These are phyloP conservation scores for Sporobolomyces phaffii DNA, from an alignment of 768 basidiomycete genomes.

Conservation along the genomic window DNA sequence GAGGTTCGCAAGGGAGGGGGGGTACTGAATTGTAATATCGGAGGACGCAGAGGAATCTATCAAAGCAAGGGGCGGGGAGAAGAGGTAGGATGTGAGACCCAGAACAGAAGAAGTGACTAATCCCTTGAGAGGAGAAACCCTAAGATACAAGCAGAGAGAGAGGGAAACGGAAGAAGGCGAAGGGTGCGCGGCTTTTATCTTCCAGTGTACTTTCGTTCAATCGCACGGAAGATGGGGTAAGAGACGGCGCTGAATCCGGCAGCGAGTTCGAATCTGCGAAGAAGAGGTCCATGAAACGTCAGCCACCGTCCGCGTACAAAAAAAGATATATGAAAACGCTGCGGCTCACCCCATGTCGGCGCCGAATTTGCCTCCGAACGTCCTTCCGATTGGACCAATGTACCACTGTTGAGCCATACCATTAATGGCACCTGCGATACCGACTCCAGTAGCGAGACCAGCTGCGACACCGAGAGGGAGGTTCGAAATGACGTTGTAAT, in stretches of 20 bases:
- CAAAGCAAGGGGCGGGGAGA: too few species aligned
- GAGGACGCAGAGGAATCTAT: not conserved
- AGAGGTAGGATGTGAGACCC: too few species aligned
- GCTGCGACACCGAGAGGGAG: slow-evolving; percentile 51
- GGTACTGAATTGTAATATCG: not conserved
- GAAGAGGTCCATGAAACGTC: not conserved
- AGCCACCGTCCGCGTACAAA: not conserved
- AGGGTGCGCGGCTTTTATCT: slow-evolving; percentile 1
- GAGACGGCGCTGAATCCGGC: slow-evolving; percentile 27
- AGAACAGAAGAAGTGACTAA: not conserved
- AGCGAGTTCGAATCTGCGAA: slow-evolving; percentile 18
- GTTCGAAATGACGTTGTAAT: slow-evolving; percentile 44
- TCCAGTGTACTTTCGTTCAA: slow-evolving; percentile 31
- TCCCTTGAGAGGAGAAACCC: not conserved
- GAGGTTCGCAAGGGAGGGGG: not conserved
- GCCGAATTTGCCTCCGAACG: slow-evolving; percentile 30
- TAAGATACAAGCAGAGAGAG: too few species aligned
- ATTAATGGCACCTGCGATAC: slow-evolving; percentile 49
- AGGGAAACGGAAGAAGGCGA: not conserved
- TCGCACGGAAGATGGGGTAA: slow-evolving; percentile 32
- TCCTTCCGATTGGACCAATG: slow-evolving; percentile 34
- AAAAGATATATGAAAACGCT: not conserved
- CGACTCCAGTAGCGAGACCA: slow-evolving; percentile 45
- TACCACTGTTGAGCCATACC: slow-evolving; percentile 48
- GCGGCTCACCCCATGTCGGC: slow-evolving; percentile 14